Evolutionary conservation across 345 rosid species (phyloP), one percentile per base, ranked within the genome.

Genomic region (Excoecaria agallocha): DNA sequence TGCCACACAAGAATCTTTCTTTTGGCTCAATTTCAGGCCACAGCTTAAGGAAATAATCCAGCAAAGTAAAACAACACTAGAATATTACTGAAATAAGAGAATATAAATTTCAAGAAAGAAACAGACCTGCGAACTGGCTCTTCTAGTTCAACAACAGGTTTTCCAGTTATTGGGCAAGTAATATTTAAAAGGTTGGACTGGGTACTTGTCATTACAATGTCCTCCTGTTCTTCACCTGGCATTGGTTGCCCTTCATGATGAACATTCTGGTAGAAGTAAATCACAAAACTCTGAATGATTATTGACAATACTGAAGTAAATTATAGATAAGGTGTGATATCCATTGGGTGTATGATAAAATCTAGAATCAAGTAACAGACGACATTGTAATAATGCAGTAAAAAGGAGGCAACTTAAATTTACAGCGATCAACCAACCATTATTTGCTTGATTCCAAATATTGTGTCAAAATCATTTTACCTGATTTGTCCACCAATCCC

Each of bases 151-250:
- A 76, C 83, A 73, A 95, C 64, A 66, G 90, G 91, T 76, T 90
- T 95, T 81, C 94, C 96, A 73, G 84, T 95, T 73, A 93, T 45
- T 25, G 99, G 99, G 78, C 99, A 95, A 24, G 79, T 81, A 30
- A 76, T 62, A 82, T 93, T 95, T 81, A 91, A 79, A 71, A 95
- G 76, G 84, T 77, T 90, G 81, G 86, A 82, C 87, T 90, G 92
- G 17, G 96, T 91, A 81, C 87, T 86, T 63, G 96, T 95, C 97
- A 93, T 86, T 65, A 95, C 73, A 60, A 95, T 81, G 76, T 95
- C 98, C 79, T 89, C 98, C 82, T 88, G 91, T 70, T 93, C 99
- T 15, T 93, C 98, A 74, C 96, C 99, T 24, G 98, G 97, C 94
- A 93, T 87, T 73, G 89, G 91, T 68, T 91, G 87, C 45, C 96